Percentiles rank a stretch among this genome's conserved stretches.
Conservation (phyloP, 2,329 filamentous ascomycete genomes). For the Stachybotrys echinatus region DNA sequence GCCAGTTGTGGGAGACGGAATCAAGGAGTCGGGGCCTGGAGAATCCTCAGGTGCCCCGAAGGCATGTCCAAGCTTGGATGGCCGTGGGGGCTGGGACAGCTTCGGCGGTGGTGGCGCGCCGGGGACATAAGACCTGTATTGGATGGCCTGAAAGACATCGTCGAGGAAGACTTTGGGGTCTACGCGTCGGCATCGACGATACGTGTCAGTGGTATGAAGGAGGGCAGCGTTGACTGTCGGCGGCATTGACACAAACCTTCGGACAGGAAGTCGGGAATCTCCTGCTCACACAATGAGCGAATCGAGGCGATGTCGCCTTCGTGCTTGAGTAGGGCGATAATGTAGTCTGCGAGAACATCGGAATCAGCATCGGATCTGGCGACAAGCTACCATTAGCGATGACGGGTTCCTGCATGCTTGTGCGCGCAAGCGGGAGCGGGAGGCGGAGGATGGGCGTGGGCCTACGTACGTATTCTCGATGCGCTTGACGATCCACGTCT, state of each 20-base stretch:
- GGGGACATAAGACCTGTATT: slow-evolving; percentile 56
- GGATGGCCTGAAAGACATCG: slow-evolving; percentile 64
- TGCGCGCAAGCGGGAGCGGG: no score
- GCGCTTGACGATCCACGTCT: slow-evolving; percentile 72
- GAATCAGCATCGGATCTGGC: slow-evolving; percentile 72
- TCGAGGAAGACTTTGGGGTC: slow-evolving; percentile 54
- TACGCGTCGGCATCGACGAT: slow-evolving; percentile 5
- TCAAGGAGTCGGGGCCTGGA: slow-evolving; percentile 8
- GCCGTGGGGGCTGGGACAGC: slow-evolving; percentile 8
- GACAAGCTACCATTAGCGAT: slow-evolving; percentile 5
- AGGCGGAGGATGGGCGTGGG: no score
- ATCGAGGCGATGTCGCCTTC: slow-evolving; percentile 62
- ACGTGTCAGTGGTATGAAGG: slow-evolving; percentile 5
- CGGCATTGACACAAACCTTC: slow-evolving; percentile 39
- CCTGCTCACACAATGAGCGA: slow-evolving; percentile 61
- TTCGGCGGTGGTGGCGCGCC: slow-evolving; percentile 40
- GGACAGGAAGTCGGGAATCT: slow-evolving; percentile 70
- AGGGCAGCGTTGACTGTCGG: background rate
- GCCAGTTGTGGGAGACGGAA: slow-evolving; percentile 8
- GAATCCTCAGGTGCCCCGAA: background rate
- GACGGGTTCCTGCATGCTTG: no score
- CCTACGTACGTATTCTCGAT: slow-evolving; percentile 65
- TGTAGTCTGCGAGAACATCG: slow-evolving; percentile 78
- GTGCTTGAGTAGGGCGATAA: slow-evolving; percentile 69
- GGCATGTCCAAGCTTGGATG: background rate